Evolutionary conservation across 1,139 yeast genomes (phyloP).

Genomic region (Saccharomycopsis hybrid): DNA sequence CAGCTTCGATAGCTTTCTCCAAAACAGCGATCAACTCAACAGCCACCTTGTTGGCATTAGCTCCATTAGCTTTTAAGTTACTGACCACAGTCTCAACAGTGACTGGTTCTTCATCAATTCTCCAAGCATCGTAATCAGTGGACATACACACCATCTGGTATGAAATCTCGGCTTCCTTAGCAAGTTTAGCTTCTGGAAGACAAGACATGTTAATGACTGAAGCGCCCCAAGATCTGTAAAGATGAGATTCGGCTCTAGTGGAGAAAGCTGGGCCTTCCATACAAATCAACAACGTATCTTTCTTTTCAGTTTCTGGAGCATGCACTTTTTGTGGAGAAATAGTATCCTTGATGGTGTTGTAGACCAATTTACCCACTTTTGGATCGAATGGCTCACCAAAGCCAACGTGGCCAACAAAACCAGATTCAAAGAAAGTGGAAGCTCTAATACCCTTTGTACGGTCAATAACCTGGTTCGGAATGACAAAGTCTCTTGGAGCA

Average conservation of each 20-base stretch:
- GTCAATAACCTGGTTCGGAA: slow-evolving; percentile 93
- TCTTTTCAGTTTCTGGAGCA: slow-evolving; percentile 39
- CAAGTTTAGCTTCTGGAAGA: slow-evolving; percentile 91
- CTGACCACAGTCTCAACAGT: slow-evolving; percentile 95
- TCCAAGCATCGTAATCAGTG: slow-evolving; percentile 98
- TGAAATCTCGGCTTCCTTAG: slow-evolving; percentile 93
- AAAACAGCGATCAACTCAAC: slow-evolving; percentile 60
- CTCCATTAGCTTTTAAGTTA: slow-evolving; percentile 79
- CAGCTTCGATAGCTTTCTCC: slow-evolving; percentile 53
- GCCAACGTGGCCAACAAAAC: slow-evolving; percentile 94
- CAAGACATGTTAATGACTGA: slow-evolving; percentile 95
- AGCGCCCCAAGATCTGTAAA: slow-evolving; percentile 90
- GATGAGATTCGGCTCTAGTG: slow-evolving; percentile 91
- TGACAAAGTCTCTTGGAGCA: slow-evolving; percentile 88
- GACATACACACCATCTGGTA: slow-evolving; percentile 99
- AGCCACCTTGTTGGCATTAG: slow-evolving; percentile 77
- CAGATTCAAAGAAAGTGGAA: slow-evolving; percentile 83
- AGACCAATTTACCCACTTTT: slow-evolving; percentile 58
- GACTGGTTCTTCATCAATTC: slow-evolving; percentile 89
- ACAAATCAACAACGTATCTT: slow-evolving; percentile 78
- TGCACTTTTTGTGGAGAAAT: slow-evolving; percentile 28
- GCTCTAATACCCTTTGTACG: slow-evolving; percentile 94
- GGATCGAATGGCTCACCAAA: slow-evolving; percentile 95
- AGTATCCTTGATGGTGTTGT: slow-evolving; percentile 49
- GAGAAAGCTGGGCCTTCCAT: slow-evolving; percentile 99